Evolutionary conservation across 805 yeast species (phyloP), one percentile per base, ranked within the genome.

Genomic region (Metschnikowia henanensis): DNA sequence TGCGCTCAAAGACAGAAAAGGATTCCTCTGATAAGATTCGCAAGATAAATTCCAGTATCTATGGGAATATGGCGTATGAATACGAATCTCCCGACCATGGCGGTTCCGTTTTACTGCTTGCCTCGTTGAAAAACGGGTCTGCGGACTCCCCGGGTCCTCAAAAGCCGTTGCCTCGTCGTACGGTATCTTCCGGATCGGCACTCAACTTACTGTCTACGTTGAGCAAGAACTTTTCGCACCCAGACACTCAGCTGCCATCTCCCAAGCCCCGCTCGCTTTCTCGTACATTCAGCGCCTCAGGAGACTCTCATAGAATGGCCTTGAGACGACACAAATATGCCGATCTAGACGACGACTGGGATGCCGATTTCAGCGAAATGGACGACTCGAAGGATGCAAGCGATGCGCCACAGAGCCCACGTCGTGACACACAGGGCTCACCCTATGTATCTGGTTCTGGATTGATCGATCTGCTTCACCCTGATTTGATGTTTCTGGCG

Each of bases 321-420:
- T 32, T 35, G 17, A 35, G 45, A 20, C 35, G 52, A 20, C 45
- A 47, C n/a, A 52, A 65, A 44, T 84, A 83, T 58, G 70, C 81
- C 34, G 96, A 90, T 59, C 68, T 83, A 45, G 96, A 90, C 60
- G 95, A 87, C 54, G 97, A 89, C 63, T 90, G 97, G 97, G 92
- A 89, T 61, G 95, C 79, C 16, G 73, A 65, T 16, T 53, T 92
- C 10, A 84, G 81, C 34, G 81, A 62, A 31, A 62, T 60, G 23
- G 45, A 56, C 8, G 60, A 49, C 50, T 62, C 57, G 19, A 41
- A 59, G 3, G 19, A 32, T 12, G 35, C 57, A 18, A 41, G 59
- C 3, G 19, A 32, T 12, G 35, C 25, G 4, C 22, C 23, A 13
- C 15, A 30, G 12, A 12, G 16, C 30, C 21, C 19, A 13, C 7